Evolutionary conservation across 2,329 filamentous ascomycete genomes (phyloP).

Genomic region (Colletotrichum sp.): DNA sequence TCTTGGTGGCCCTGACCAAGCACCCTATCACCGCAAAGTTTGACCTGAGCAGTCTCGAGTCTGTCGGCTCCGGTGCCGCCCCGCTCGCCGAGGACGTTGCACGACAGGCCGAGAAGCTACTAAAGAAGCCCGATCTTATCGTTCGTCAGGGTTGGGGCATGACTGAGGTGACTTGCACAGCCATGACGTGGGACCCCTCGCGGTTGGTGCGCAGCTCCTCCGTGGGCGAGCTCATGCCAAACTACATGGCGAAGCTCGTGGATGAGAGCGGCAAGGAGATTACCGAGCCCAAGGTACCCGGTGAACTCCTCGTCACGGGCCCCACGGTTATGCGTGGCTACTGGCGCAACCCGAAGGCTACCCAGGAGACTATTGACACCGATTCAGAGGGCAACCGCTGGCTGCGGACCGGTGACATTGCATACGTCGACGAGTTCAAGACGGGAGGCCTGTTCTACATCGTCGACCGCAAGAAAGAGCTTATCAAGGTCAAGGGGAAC

Average conservation of each 20-base stretch:
- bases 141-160: constrained; percentile 82
- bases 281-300: constrained; percentile 55
- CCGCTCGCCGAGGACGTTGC: constrained; percentile 65
- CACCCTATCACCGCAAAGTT: constrained; percentile 68
- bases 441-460: constrained; percentile 60
- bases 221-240: constrained; percentile 74
- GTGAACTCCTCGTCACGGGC: constrained; percentile 76
- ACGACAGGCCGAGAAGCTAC: constrained; percentile 60
- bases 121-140: constrained; percentile 29
- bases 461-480: constrained; percentile 74
- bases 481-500: constrained; percentile 66
- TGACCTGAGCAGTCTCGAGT: constrained; percentile 70
- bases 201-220: constrained; percentile 40
- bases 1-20: constrained; percentile 76
- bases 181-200: constrained; percentile 66
- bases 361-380: constrained; percentile 56
- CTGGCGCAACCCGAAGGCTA: constrained; percentile 74
- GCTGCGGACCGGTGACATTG: constrained; percentile 79
- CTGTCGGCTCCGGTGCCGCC: constrained; percentile 70
- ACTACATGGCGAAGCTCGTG: constrained; percentile 72
- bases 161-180: constrained; percentile 81
- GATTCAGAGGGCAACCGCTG: constrained; percentile 61
- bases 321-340: constrained; percentile 80
- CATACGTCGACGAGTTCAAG: constrained; percentile 65
- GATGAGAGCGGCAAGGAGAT: constrained; percentile 59